Base-by-base conservation (phyloP, 2,329 filamentous ascomycete genomes). In the Huntiella bhutanensis region DNA sequence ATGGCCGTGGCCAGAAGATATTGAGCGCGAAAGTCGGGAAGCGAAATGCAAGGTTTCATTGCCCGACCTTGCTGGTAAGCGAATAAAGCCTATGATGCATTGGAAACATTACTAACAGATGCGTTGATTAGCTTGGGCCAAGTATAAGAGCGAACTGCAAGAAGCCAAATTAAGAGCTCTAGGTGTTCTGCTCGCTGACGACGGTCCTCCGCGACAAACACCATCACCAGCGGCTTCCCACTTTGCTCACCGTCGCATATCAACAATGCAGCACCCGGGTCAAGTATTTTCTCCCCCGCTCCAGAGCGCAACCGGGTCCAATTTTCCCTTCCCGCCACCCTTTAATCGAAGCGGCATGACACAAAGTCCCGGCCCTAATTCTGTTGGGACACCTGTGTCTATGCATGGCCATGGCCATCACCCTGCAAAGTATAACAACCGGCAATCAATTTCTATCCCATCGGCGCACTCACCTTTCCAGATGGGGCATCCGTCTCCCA, bases 91-190 rank as follows among this genome's bases (percentile, higher is more conserved):
- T 10, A 28, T 35, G 17, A 28, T 47, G 17, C n/a, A 42, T 41
- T 19, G 33, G 8, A 41, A 34, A 35, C 15, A 35, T 12, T 33
- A 43, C 48, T 50, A 47, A 50, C 44, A 40, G 4, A 17, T 4
- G 8, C 17, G 10, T 38, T 36, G n/a, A 4, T n/a, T 39, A 69
- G 69, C 71, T 1, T 77, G 73, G 73, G 80, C 84, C 56, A 68
- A 76, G 19, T 94, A 96, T 60, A 81, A 87, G 49, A 73, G 81
- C 46, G 79, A 81, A 53, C 66, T 96, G 33, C 77, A 83, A 54
- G 91, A 98, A 64, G 85, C 88, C 51, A 98, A 95, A 63, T 69
- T 98, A 45, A 78, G 86, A 51, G 87, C 88, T 43, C 70, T 98
- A 47, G 91, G 91, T 52, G 91, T 96, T 10, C 86, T 77, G 13